phyloP scores from a whole-genome alignment of 306 rosid species.

The Acacia crassicarpa region DNA sequence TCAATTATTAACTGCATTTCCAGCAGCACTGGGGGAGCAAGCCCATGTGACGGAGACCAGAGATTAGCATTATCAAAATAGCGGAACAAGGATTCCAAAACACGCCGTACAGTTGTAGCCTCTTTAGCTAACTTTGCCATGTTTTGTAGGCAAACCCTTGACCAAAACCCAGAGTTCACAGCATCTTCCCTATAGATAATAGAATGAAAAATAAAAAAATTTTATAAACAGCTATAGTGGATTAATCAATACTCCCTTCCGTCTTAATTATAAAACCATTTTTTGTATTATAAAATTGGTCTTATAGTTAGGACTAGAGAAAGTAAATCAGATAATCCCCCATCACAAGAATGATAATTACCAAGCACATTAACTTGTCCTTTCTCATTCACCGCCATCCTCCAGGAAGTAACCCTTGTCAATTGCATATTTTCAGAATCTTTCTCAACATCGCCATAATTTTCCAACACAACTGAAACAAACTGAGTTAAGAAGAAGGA shows the following conservation, averaged over 20 bases:
- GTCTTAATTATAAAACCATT: too few species aligned
- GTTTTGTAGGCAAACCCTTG: too few species aligned
- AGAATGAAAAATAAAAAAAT: background rate
- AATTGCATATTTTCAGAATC: constrained; percentile 33
- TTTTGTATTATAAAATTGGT: too few species aligned
- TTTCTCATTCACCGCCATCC: constrained; percentile 53
- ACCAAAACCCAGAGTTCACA: constrained; percentile 37
- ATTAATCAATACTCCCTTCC: background rate
- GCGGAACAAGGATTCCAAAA: too few species aligned
- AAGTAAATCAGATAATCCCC: too few species aligned
- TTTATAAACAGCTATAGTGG: constrained; percentile 9
- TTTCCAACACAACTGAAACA: constrained; percentile 69
- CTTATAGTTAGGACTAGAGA: too few species aligned
- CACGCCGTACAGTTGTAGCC: too few species aligned
- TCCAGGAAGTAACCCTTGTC: constrained; percentile 52
- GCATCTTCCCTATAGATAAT: constrained; percentile 46
- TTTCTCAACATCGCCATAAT: constrained; percentile 44
- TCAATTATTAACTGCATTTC: constrained; percentile 65
- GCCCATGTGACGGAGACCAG: constrained; percentile 68
- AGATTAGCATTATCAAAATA: constrained; percentile 34
- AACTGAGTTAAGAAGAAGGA: constrained; percentile 42
- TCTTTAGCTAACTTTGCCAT: too few species aligned
- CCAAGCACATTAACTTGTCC: constrained; percentile 56
- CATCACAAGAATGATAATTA: constrained; percentile 36
- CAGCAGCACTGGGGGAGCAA: constrained; percentile 57